Conservation (phyloP, 1,139 yeast genomes). For the Diutina rugosa region DNA sequence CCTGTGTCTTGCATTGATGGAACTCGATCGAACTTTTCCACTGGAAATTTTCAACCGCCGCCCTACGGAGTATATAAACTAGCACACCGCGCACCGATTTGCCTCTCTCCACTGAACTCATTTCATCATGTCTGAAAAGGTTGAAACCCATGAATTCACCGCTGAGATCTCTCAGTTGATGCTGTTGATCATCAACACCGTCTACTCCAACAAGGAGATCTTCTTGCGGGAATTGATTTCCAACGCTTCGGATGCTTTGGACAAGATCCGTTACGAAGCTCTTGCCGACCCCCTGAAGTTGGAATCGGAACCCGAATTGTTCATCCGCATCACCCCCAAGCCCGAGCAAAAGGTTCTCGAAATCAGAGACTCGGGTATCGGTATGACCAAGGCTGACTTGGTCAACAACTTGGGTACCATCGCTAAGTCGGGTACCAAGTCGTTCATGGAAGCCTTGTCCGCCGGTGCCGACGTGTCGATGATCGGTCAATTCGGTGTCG, state of each 20-base stretch:
- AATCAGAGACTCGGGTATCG: conserved; percentile 99
- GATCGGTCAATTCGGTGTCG: conserved; percentile 99
- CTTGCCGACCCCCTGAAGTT: conserved; percentile 83
- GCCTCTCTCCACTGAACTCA: neutral
- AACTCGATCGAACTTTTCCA: neutral
- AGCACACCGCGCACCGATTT: neutral
- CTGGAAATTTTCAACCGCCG: neutral
- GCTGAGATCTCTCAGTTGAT: conserved; percentile 99
- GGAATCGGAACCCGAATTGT: conserved; percentile 92
- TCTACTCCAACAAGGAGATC: conserved; percentile 97
- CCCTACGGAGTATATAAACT: neutral
- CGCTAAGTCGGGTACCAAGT: conserved; percentile 99
- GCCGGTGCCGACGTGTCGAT: conserved; percentile 99
- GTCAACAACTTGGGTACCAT: conserved; percentile 99
- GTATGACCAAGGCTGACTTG: conserved; percentile 99
- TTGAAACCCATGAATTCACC: conserved; percentile 91
- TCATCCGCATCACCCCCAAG: conserved; percentile 93
- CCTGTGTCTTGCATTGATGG: neutral
- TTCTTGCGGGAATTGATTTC: conserved; percentile 98
- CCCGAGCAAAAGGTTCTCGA: conserved; percentile 91
- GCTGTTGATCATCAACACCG: conserved; percentile 99
- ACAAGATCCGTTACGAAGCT: conserved; percentile 96
- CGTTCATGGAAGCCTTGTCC: conserved; percentile 97
- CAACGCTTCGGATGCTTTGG: conserved; percentile 93
- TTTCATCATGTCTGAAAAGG: conserved; percentile 14